Base-by-base conservation (phyloP, 345 rosid genomes). In the Euclidium syriacum region DNA sequence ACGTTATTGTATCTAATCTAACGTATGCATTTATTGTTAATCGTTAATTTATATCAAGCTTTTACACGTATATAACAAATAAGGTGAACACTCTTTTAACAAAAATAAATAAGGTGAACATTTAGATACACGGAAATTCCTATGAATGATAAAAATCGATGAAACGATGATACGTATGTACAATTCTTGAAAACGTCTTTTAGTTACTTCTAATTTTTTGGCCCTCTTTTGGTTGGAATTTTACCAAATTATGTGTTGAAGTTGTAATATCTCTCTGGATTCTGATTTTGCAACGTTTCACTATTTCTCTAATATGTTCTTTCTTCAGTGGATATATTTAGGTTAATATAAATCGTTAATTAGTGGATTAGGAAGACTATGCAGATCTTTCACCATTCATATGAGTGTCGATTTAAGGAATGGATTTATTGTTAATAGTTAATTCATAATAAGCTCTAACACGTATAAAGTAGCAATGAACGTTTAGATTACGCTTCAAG, bases 191-290 rank as follows among this genome's bases (percentile, higher is more conserved):
- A n/a, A n/a, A n/a, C n/a, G n/a, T 48, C 7, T 29, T 4, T 19
- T 6, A 5, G 18, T 14, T 52, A 3, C 7, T 32, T 41, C 39
- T 18, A 12, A 39, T 25, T 25, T 7, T 22, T n/a, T n/a, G n/a
- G n/a, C 18, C 19, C 15, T 3, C 29, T n/a, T 38, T 30, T 42
- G n/a, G 40, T 52, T 17, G 23, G 11, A 58, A 22, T 23, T 58
- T n/a, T 59, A 40, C 34, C 50, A 9, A 52, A 42, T 60, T 42
- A 69, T 40, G 24, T 19, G 73, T 51, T 51, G 47, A 59, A 41
- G 18, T 51, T 68, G 73, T 68, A 68, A 41, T 41, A 59, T 44
- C 1, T 23, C 8, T 1, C 51, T 51, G 20, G 24, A 39, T 29
- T 48, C 30, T 46, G 54, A 44, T 44, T 44, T 14, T 34, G 44